Percentiles rank a stretch among this genome's conserved stretches.
Conservation (phyloP, 495 filamentous ascomycete species). For the Collariella sp. region DNA sequence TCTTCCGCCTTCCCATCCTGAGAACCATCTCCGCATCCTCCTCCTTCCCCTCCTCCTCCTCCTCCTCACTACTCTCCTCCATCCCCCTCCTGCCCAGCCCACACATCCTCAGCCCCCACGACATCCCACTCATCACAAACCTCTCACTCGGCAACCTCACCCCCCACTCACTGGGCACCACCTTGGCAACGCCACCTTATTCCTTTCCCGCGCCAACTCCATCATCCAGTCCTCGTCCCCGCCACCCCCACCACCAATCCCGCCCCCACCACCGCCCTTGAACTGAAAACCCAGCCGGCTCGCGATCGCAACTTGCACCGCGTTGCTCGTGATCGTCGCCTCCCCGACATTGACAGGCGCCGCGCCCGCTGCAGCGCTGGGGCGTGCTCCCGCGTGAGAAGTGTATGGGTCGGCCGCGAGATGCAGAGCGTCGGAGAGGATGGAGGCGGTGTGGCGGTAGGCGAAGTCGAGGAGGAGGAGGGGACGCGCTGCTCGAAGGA, state of each 20-base stretch:
- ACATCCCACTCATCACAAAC: constrained; percentile 77
- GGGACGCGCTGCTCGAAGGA: constrained; percentile 87
- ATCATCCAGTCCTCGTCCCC: constrained; percentile 71
- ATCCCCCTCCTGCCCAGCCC: constrained; percentile 43
- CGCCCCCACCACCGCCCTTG: constrained; percentile 33
- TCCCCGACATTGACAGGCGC: constrained; percentile 42
- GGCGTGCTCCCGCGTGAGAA: constrained; percentile 41
- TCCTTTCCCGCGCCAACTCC: constrained; percentile 75
- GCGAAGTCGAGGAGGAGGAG: constrained; percentile 94
- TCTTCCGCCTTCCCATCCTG: constrained; percentile 35
- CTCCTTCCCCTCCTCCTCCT: constrained; percentile 28
- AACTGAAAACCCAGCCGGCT: constrained; percentile 45
- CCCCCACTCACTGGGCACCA: constrained; percentile 64
- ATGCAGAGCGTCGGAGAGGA: constrained; percentile 58
- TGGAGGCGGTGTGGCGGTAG: constrained; percentile 66
- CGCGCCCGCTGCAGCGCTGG: constrained; percentile 36
- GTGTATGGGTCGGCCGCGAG: constrained; percentile 56
- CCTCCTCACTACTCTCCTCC: constrained; percentile 48
- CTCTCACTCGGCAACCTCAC: constrained; percentile 80
- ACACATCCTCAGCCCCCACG: constrained; percentile 77
- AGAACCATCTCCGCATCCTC: constrained; percentile 32
- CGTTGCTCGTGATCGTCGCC: constrained; percentile 36
- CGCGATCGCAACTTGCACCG: constrained; percentile 44
- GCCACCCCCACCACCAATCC: constrained; percentile 38
- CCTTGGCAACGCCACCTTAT: constrained; percentile 68